phyloP scores from a whole-genome alignment of 495 filamentous ascomycete species.

The Aspergillus wentii region DNA sequence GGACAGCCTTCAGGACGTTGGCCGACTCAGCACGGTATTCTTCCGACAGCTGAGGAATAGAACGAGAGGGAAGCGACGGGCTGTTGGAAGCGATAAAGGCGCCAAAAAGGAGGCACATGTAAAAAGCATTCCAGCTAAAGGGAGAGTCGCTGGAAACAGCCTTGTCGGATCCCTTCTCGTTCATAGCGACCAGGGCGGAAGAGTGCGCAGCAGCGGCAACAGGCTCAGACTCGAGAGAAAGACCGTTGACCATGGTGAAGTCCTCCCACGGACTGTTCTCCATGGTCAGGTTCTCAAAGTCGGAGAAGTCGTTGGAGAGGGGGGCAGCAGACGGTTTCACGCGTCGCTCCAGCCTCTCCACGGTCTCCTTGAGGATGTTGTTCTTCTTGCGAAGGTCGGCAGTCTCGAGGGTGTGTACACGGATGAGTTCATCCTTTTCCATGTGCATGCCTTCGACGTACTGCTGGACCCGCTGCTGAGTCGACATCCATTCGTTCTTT shows the following conservation, averaged over 20 bases:
- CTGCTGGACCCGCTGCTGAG: slow-evolving; percentile 67
- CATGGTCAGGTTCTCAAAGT: slow-evolving; percentile 82
- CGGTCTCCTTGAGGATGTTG: slow-evolving; percentile 77
- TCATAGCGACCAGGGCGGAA: slow-evolving; percentile 17
- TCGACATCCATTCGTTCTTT: slow-evolving; percentile 58
- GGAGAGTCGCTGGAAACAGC: slow-evolving; percentile 57
- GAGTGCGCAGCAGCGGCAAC: slow-evolving; percentile 13
- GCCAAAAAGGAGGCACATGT: slow-evolving; percentile 89
- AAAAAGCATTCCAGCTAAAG: slow-evolving; percentile 55
- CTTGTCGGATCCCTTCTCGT: slow-evolving; percentile 58
- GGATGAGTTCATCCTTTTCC: slow-evolving; percentile 90
- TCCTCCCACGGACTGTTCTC: slow-evolving; percentile 70
- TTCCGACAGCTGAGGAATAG: slow-evolving; percentile 81
- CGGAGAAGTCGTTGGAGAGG: slow-evolving; percentile 65
- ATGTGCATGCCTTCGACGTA: slow-evolving; percentile 72
- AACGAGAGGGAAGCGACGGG: slow-evolving; percentile 49
- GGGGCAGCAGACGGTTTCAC: slow-evolving; percentile 52
- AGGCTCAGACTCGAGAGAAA: slow-evolving; percentile 45
- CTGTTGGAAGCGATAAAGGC: slow-evolving; percentile 92
- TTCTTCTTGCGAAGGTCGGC: slow-evolving; percentile 95
- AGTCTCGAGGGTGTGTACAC: slow-evolving; percentile 86
- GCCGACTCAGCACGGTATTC: slow-evolving; percentile 91
- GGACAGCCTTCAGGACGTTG: slow-evolving; percentile 80
- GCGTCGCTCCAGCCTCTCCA: slow-evolving; percentile 72
- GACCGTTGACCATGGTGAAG: slow-evolving; percentile 64